These are phyloP conservation scores for Boletus calvinii DNA, from an alignment of 1,284 basidiomycete species.

Conservation along the genomic window DNA sequence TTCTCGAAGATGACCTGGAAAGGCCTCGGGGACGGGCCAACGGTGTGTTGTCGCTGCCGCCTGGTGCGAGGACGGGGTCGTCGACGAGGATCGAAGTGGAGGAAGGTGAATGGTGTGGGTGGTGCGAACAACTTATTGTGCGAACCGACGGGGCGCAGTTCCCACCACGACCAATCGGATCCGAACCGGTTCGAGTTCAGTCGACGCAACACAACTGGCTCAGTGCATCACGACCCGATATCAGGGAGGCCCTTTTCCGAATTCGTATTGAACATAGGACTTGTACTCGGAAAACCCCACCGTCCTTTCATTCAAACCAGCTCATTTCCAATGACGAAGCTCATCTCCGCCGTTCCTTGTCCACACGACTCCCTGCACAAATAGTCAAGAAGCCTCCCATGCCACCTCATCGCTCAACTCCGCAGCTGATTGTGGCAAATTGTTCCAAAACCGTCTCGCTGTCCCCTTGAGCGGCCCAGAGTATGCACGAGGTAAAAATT, in stretches of 20 bases:
- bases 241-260: background rate
- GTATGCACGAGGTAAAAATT: background rate
- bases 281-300: background rate
- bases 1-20: conserved; percentile 20
- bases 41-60: conserved; percentile 14
- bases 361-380: background rate
- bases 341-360: conserved; percentile 9
- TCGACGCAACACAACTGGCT: background rate
- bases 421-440: conserved; percentile 5
- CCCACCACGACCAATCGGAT: conserved; percentile 25
- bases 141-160: conserved; percentile 19
- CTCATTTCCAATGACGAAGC: conserved; percentile 4
- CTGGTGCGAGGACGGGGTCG: conserved; percentile 3
- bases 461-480: background rate
- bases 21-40: conserved; percentile 17
- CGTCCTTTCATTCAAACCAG: background rate
- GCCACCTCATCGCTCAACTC: conserved; percentile 5
- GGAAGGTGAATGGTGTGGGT: conserved; percentile 10
- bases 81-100: conserved; percentile 7
- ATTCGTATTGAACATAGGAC: background rate
- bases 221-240: background rate
- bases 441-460: conserved; percentile 5
- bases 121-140: conserved; percentile 24
- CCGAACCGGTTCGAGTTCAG: conserved; percentile 26
- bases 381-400: conserved; percentile 7